Evolutionary conservation across 2,329 filamentous ascomycete species (phyloP).

Genomic region (Harringtonia lauricola): DNA sequence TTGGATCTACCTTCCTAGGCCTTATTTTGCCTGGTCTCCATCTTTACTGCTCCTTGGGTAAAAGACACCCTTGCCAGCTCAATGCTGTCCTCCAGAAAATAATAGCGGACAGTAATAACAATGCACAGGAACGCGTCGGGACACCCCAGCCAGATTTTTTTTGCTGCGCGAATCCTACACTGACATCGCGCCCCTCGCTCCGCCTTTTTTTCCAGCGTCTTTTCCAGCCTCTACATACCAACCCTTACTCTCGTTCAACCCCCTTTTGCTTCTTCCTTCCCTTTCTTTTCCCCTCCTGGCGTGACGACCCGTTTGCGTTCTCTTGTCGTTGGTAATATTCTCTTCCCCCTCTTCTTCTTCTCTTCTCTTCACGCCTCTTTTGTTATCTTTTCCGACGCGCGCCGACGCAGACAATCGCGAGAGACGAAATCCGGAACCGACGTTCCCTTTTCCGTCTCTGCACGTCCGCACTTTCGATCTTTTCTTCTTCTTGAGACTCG

Average conservation of each 20-base stretch:
- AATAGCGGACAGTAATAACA: not conserved
- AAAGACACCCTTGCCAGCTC: too few relatives aligned
- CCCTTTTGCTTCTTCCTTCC: not conserved
- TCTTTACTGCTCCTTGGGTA: too few relatives aligned
- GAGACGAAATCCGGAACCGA: not conserved
- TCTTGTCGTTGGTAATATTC: not conserved
- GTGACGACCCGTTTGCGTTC: too few relatives aligned
- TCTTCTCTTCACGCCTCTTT: not conserved
- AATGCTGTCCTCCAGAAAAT: not conserved
- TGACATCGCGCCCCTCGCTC: not conserved
- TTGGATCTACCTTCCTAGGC: too few relatives aligned
- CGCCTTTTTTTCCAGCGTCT: not conserved
- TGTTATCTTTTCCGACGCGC: not conserved
- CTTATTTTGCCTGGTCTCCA: too few relatives aligned
- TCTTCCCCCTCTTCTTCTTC: not conserved
- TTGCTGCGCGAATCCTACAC: too few relatives aligned
- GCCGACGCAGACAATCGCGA: not conserved
- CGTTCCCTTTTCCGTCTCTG: not conserved
- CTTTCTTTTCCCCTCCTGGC: not conserved
- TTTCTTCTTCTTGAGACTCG: conserved; percentile 7
- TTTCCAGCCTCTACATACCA: too few relatives aligned
- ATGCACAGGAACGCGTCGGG: not conserved
- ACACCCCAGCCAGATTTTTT: not conserved
- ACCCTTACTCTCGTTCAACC: not conserved
- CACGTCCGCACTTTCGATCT: not conserved